Evolutionary conservation across 1,139 yeast genomes (phyloP).

Genomic region (Scheffersomyces illinoinensis): DNA sequence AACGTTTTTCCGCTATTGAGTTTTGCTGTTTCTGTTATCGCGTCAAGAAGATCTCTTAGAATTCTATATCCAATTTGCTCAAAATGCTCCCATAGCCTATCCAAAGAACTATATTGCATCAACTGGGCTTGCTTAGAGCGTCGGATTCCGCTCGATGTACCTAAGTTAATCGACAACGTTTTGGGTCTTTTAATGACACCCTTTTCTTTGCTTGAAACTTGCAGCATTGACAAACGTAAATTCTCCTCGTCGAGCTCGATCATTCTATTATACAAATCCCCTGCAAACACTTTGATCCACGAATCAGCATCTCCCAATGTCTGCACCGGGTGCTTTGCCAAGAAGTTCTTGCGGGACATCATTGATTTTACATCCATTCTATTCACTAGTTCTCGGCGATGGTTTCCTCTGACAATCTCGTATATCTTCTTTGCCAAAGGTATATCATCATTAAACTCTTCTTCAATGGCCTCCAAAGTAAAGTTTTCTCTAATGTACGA

Average conservation of each 20-base stretch:
- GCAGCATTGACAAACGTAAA: slow-evolving; percentile 31
- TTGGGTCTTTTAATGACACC: slow-evolving; percentile 49
- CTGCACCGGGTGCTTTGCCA: slow-evolving; percentile 51
- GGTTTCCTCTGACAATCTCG: slow-evolving; percentile 65
- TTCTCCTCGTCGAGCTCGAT: slow-evolving; percentile 75
- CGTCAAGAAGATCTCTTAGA: slow-evolving; percentile 31
- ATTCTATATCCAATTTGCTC: slow-evolving; percentile 32
- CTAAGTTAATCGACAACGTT: slow-evolving; percentile 45
- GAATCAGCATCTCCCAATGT: slow-evolving; percentile 60
- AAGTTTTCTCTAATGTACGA: slow-evolving; percentile 50
- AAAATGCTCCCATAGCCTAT: slow-evolving; percentile 33
- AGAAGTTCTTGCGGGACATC: slow-evolving; percentile 84
- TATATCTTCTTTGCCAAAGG: slow-evolving; percentile 51
- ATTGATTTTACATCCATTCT: slow-evolving; percentile 75
- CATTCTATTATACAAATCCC: slow-evolving; percentile 72
- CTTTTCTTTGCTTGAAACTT: slow-evolving; percentile 18
- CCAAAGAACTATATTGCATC: slow-evolving; percentile 39
- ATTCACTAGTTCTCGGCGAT: slow-evolving; percentile 51
- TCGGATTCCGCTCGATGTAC: slow-evolving; percentile 21
- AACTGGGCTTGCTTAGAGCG: slow-evolving; percentile 50
- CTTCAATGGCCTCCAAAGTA: slow-evolving; percentile 31
- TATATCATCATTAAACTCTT: slow-evolving; percentile 39
- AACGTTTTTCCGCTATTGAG: slow-evolving; percentile 37
- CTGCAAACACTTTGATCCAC: slow-evolving; percentile 84
- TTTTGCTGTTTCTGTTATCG: slow-evolving; percentile 20